Conservation (phyloP, 1,139 yeast species). For the Debaryomycetaceae sp. region DNA sequence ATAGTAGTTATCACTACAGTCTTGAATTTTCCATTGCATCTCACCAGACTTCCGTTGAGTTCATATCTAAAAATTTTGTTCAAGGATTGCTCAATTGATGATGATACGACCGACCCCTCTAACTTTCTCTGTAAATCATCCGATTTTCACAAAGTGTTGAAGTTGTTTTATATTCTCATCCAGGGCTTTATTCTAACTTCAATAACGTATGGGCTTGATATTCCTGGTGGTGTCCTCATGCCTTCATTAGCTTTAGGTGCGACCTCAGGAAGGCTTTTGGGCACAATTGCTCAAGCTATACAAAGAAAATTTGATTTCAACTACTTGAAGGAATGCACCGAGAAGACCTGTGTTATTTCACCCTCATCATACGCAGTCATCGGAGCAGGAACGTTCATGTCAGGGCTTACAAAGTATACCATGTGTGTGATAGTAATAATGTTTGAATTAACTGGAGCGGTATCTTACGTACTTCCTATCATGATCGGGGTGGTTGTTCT, state of each 20-base stretch:
- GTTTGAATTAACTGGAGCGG: slow-evolving; percentile 59
- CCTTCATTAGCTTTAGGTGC: slow-evolving; percentile 76
- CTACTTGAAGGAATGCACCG: slow-evolving; percentile 47
- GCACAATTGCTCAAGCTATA: slow-evolving; percentile 52
- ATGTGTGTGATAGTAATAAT: slow-evolving; percentile 56
- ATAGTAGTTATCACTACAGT: slow-evolving; percentile 51
- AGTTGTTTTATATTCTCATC: slow-evolving; percentile 43
- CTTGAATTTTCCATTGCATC: slow-evolving; percentile 52
- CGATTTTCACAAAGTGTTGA: slow-evolving; percentile 23
- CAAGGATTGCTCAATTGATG: slow-evolving; percentile 53
- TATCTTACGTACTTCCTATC: slow-evolving; percentile 56
- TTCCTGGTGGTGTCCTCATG: slow-evolving; percentile 76
- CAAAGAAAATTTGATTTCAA: slow-evolving; percentile 43
- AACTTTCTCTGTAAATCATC: slow-evolving; percentile 37
- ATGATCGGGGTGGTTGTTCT: slow-evolving; percentile 57
- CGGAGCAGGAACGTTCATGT: slow-evolving; percentile 57
- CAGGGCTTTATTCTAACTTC: slow-evolving; percentile 59
- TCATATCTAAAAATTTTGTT: slow-evolving; percentile 58
- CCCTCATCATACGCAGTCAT: slow-evolving; percentile 62
- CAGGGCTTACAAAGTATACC: slow-evolving; percentile 55
- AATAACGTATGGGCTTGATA: slow-evolving; percentile 59
- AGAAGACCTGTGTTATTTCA: slow-evolving; percentile 50
- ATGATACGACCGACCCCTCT: slow-evolving; percentile 20
- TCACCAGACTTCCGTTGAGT: slow-evolving; percentile 54
- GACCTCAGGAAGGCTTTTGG: slow-evolving; percentile 62